Evolutionary conservation across 495 filamentous ascomycete species (phyloP).

Genomic region (Melanomma pulvis-pyrius): DNA sequence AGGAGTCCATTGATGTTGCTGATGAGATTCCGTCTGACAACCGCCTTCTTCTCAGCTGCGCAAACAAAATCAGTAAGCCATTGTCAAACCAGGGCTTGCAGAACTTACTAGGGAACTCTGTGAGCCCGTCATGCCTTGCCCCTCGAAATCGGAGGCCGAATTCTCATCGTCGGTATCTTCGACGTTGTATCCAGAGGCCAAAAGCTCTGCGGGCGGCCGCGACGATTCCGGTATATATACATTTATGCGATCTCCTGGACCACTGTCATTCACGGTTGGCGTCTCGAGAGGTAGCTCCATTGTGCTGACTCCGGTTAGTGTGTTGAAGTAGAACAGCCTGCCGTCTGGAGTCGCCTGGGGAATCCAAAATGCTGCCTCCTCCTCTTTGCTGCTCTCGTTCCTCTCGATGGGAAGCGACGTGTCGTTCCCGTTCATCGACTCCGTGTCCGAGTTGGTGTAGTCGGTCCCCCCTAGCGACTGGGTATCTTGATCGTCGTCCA

Average conservation of each 20-base stretch:
- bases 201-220: slow-evolving; percentile 86
- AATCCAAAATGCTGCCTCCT: slow-evolving; percentile 96
- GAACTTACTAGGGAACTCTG: slow-evolving; percentile 61
- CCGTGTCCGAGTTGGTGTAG: slow-evolving; percentile 63
- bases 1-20: slow-evolving; percentile 88
- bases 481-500: slow-evolving; percentile 48
- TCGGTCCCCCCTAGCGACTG: slow-evolving; percentile 55
- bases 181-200: slow-evolving; percentile 74
- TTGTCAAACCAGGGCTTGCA: not conserved
- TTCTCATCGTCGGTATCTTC: slow-evolving; percentile 74
- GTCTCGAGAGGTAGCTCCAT: slow-evolving; percentile 94
- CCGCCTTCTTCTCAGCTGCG: slow-evolving; percentile 47
- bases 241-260: slow-evolving; percentile 83
- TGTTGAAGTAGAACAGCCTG: slow-evolving; percentile 96
- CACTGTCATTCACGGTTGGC: slow-evolving; percentile 79
- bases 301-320: slow-evolving; percentile 86
- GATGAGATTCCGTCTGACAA: slow-evolving; percentile 77
- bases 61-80: not conserved
- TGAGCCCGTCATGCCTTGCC: slow-evolving; percentile 60
- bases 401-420: slow-evolving; percentile 71
- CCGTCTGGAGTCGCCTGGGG: slow-evolving; percentile 95
- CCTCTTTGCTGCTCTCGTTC: slow-evolving; percentile 66
- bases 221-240: slow-evolving; percentile 88
- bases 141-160: slow-evolving; percentile 87
- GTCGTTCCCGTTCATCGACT: slow-evolving; percentile 55